Percentiles rank a stretch among this genome's conserved stretches.
Evolutionary conservation across 768 basidiomycete genomes (phyloP).

Genomic region (Flagelloscypha sp.): DNA sequence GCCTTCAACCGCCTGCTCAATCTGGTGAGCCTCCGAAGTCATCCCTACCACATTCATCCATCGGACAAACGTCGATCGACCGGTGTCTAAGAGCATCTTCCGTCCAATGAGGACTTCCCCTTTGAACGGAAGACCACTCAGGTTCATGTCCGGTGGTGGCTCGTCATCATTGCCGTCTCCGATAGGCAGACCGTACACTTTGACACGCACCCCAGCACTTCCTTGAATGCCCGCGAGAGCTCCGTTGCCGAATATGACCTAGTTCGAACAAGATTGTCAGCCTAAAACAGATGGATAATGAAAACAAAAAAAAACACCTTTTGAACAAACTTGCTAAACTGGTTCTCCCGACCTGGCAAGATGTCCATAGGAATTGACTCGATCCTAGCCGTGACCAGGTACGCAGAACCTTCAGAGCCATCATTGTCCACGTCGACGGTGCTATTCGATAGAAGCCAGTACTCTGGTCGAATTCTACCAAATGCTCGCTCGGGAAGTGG

Average conservation of each 20-base stretch:
- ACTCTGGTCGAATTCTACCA: slow-evolving; percentile 61
- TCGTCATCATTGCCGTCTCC: slow-evolving; percentile 25
- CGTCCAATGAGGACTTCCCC: slow-evolving; percentile 62
- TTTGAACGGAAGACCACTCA: slow-evolving; percentile 56
- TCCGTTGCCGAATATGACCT: slow-evolving; percentile 68
- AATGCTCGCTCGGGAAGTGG: slow-evolving; percentile 70
- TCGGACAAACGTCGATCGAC: too few species aligned
- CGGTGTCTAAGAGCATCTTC: too few species aligned
- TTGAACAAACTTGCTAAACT: slow-evolving; percentile 67
- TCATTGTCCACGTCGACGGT: too few species aligned
- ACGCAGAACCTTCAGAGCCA: slow-evolving; percentile 44
- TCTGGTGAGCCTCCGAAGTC: too few species aligned
- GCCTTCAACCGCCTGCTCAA: too few species aligned
- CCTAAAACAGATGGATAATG: slow-evolving; percentile 3
- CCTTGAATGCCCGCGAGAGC: slow-evolving; percentile 66
- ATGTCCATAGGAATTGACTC: slow-evolving; percentile 71
- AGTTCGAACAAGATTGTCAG: slow-evolving; percentile 4
- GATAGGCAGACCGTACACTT: slow-evolving; percentile 54
- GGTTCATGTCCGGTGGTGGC: slow-evolving; percentile 38
- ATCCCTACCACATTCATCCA: too few species aligned
- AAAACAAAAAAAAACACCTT: slow-evolving; percentile 41
- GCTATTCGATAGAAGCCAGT: slow-evolving; percentile 50
- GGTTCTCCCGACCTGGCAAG: slow-evolving; percentile 66
- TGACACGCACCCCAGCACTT: slow-evolving; percentile 48
- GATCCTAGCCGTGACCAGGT: slow-evolving; percentile 56